Base-by-base conservation (phyloP, 192 early-diverging fungal genomes). In the Dissophora ornata region DNA sequence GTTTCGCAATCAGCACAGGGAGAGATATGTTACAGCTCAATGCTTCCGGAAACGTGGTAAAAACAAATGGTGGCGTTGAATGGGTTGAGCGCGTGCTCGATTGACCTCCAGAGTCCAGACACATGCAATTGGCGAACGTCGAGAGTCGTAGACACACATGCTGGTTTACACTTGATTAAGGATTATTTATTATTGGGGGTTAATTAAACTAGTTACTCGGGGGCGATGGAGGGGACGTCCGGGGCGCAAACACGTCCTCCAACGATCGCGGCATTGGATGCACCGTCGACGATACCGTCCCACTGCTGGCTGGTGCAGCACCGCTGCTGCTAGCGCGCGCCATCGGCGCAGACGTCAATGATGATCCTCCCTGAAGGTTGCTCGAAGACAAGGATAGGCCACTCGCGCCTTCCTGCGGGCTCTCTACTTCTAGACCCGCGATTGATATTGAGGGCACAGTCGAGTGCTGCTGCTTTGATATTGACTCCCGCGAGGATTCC, bases 211-310 rank as follows among this genome's bases (percentile, higher is more conserved):
- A n/a, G n/a, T n/a, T n/a, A n/a, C n/a, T n/a, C n/a, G n/a, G n/a
- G n/a, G n/a, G n/a, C n/a, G n/a, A n/a, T n/a, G n/a, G n/a, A n/a
- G n/a, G n/a, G n/a, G 52, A 11, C 25, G 52, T 30, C 4, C 71
- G 71, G 4, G 71, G 71, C 13, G 71, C 63, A 61, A 75, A 75
- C 4, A 75, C 71, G 52, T 75, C 71, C 45, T 67, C 71, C 2
- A 75, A 30, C 9, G 71, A 75, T 11, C 64, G 57, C 7, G 71
- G 71, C 71, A 75, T 75, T 15, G 52, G 71, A 29, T 60, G 71
- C 15, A 38, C 45, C 26, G 71, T 48, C 11, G 62, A 51, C 12
- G 55, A 53, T 10, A 53, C 29, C 10, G 66, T 69, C 16, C 41
- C 29, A 46, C 29, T 19, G 57, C 32, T 48, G 45, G 30, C 38